Evolutionary conservation across 2,329 filamentous ascomycete genomes (phyloP).

Genomic region (Colletotrichum lentis): DNA sequence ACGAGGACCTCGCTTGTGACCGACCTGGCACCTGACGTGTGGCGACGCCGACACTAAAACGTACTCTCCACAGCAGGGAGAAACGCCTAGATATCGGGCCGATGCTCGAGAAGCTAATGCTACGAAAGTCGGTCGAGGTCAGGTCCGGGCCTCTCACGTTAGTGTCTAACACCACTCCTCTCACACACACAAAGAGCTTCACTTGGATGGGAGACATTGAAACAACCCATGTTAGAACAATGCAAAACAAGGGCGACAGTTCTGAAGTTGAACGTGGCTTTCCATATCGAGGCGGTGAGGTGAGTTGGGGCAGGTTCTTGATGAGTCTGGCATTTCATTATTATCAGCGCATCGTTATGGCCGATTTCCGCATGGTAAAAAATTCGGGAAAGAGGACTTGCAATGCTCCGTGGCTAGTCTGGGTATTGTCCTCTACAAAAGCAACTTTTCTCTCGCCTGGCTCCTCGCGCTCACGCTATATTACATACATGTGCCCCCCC

Average conservation of each 20-base stretch:
- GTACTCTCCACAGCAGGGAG: conserved; percentile 4
- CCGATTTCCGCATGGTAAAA: not conserved
- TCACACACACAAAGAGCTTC: not conserved
- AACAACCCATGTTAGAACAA: not conserved
- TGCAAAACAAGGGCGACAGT: not conserved
- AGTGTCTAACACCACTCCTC: not conserved
- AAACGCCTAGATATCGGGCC: conserved; percentile 10
- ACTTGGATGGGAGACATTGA: not conserved
- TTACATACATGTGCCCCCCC: not conserved
- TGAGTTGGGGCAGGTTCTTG: not conserved
- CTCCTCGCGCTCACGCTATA: not conserved
- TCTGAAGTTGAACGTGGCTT: not conserved
- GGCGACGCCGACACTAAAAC: conserved; percentile 10
- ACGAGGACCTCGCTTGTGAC: not conserved
- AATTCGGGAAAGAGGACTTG: not conserved
- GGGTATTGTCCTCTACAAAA: conserved; percentile 33
- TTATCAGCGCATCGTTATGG: not conserved
- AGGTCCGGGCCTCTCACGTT: not conserved
- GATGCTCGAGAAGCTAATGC: conserved; percentile 9
- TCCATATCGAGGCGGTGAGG: not conserved
- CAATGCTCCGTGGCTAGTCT: conserved; percentile 25
- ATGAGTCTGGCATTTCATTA: not conserved
- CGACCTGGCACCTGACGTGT: conserved; percentile 14
- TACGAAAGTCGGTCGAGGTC: not conserved
- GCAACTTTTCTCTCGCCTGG: not conserved